Evolutionary conservation across 2,329 filamentous ascomycete species (phyloP).

Genomic region (Colletotrichum kahawae): DNA sequence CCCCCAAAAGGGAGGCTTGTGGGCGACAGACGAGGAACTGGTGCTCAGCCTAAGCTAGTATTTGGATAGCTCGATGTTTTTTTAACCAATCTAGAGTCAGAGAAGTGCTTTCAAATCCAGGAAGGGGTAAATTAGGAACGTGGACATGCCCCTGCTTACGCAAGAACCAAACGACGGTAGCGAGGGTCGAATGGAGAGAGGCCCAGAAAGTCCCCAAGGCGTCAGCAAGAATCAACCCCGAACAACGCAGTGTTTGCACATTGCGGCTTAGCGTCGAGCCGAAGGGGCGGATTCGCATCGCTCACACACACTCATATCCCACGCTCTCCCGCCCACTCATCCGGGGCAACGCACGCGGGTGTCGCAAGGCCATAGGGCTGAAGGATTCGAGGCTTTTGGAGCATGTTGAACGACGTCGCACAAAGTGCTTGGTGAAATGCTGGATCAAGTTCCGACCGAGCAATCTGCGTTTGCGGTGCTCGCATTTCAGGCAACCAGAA

Average conservation of each 20-base stretch:
- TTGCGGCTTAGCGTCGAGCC: slow-evolving; percentile 12
- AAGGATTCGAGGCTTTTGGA: slow-evolving; percentile 11
- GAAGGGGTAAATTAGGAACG: neutral
- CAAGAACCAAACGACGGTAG: neutral
- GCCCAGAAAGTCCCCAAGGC: neutral
- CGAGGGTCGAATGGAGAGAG: neutral
- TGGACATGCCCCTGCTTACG: slow-evolving; percentile 2
- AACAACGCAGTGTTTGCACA: neutral
- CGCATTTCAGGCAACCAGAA: neutral
- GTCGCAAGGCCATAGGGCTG: slow-evolving; percentile 12
- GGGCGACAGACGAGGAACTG: neutral
- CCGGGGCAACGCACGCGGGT: neutral
- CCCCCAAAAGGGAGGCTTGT: neutral
- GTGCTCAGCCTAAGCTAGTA: neutral
- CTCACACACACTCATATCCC: neutral
- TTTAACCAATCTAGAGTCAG: neutral
- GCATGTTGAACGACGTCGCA: neutral
- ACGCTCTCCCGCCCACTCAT: neutral
- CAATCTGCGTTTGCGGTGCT: neutral
- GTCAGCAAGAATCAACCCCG: slow-evolving; percentile 5
- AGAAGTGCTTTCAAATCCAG: neutral
- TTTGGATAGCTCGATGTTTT: neutral
- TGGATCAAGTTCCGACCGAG: neutral
- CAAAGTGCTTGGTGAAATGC: neutral
- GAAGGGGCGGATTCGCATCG: slow-evolving; percentile 3